phyloP scores from a whole-genome alignment of 208 protist genomes.

The Angomonas ambiguus region DNA sequence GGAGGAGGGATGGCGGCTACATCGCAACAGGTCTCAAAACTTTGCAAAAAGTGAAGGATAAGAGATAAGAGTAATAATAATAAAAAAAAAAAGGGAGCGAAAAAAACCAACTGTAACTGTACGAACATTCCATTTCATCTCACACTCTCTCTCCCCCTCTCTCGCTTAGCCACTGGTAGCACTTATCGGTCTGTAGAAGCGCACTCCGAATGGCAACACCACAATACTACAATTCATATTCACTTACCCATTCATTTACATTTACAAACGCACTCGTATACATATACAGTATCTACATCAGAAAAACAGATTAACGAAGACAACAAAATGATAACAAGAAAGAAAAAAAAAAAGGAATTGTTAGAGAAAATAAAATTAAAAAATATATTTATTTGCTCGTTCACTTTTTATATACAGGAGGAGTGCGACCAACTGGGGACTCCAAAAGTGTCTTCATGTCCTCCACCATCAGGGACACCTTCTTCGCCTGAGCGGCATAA shows the following conservation, averaged over 20 bases:
- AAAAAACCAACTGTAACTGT: neutral
- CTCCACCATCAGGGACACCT: conserved; percentile 38
- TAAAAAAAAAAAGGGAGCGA: neutral
- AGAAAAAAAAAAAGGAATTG: neutral
- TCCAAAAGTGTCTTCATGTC: conserved; percentile 40
- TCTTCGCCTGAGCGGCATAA: conserved; percentile 15
- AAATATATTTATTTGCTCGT: neutral
- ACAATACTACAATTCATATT: neutral
- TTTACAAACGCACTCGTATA: no score
- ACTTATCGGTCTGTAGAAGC: no score
- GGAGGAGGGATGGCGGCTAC: no score
- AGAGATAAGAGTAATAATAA: no score
- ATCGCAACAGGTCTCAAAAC: no score
- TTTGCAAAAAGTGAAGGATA: no score
- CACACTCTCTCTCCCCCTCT: no score
- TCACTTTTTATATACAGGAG: conserved; percentile 38
- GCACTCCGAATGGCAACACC: no score
- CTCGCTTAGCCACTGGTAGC: no score
- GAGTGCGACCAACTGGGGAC: conserved; percentile 27
- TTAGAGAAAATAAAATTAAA: neutral
- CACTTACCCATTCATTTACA: neutral
- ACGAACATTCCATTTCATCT: no score
- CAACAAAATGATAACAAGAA: neutral
- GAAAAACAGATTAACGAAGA: neutral
- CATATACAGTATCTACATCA: conserved; percentile 5